Evolutionary conservation across 2,329 filamentous ascomycete species (phyloP).

Genomic region (Helotiales sp.): DNA sequence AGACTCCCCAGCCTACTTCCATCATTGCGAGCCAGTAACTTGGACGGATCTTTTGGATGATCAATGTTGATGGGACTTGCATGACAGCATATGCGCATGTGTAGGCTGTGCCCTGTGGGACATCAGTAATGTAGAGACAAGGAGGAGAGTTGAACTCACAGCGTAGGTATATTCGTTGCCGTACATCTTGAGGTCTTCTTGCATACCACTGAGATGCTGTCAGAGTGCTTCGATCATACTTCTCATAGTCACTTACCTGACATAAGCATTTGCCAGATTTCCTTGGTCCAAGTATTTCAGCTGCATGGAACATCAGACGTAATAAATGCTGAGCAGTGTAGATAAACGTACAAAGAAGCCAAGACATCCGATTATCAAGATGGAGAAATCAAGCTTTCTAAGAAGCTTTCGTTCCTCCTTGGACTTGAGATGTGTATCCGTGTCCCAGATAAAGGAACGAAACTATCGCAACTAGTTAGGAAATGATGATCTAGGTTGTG

Average conservation of each 20-base stretch:
- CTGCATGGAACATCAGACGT: not conserved
- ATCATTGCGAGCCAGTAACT: constrained; percentile 10
- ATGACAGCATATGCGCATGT: constrained; percentile 13
- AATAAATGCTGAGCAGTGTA: constrained; percentile 2
- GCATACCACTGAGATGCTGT: constrained; percentile 31
- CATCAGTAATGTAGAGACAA: not conserved
- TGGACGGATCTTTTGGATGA: constrained; percentile 7
- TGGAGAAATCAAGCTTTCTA: constrained; percentile 44
- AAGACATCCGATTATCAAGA: constrained; percentile 43
- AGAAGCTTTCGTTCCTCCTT: constrained; percentile 42
- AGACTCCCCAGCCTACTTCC: constrained; percentile 17
- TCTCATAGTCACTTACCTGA: constrained; percentile 19
- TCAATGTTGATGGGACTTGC: constrained; percentile 8
- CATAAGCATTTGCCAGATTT: constrained; percentile 38
- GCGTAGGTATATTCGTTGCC: constrained; percentile 40
- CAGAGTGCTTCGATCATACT: not conserved
- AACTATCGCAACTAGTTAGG: not conserved
- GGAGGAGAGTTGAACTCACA: constrained; percentile 6
- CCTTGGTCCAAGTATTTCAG: constrained; percentile 19
- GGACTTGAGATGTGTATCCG: constrained; percentile 7
- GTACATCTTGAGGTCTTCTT: constrained; percentile 40
- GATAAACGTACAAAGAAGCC: constrained; percentile 34
- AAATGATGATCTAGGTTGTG: not conserved
- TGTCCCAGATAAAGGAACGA: constrained; percentile 8
- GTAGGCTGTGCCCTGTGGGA: not conserved